phyloP scores from a whole-genome alignment of 305 asterid genomes.

The Solanum aculeatissimum region DNA sequence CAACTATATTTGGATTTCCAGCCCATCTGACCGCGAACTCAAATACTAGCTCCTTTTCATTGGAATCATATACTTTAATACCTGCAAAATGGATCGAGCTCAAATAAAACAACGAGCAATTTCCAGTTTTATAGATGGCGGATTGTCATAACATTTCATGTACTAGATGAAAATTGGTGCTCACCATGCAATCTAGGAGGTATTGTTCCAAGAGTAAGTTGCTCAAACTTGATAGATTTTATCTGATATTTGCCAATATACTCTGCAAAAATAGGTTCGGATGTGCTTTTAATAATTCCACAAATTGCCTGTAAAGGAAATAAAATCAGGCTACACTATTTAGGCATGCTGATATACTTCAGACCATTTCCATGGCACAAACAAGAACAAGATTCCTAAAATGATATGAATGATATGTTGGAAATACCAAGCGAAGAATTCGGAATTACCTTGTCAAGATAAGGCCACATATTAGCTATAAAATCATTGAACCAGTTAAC shows the following conservation, averaged over 20 bases:
- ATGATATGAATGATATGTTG: neutral
- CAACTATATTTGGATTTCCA: conserved; percentile 50
- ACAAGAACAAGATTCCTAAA: neutral
- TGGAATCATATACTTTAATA: conserved; percentile 47
- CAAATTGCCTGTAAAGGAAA: conserved; percentile 38
- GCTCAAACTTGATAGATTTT: conserved; percentile 45
- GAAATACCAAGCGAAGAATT: neutral
- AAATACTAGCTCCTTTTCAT: conserved; percentile 53
- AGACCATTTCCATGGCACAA: neutral
- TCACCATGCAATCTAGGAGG: conserved; percentile 65
- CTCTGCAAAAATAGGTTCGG: conserved; percentile 44
- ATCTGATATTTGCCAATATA: conserved; percentile 39
- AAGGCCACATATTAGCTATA: conserved; percentile 51
- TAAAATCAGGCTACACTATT: neutral
- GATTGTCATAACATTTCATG: neutral
- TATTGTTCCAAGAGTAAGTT: conserved; percentile 51
- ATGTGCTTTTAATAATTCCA: conserved; percentile 40
- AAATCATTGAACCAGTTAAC: conserved; percentile 76
- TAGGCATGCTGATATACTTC: neutral
- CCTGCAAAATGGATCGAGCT: conserved; percentile 26
- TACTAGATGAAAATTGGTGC: neutral
- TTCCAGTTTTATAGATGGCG: neutral
- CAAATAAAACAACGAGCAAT: neutral
- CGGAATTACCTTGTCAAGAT: conserved; percentile 55
- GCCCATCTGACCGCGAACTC: conserved; percentile 70